A percentile compares a stretch with the other conserved stretches of the same genome.
phyloP scores from a whole-genome alignment of 2,329 filamentous ascomycete species.

The Colletotrichum sp. region DNA sequence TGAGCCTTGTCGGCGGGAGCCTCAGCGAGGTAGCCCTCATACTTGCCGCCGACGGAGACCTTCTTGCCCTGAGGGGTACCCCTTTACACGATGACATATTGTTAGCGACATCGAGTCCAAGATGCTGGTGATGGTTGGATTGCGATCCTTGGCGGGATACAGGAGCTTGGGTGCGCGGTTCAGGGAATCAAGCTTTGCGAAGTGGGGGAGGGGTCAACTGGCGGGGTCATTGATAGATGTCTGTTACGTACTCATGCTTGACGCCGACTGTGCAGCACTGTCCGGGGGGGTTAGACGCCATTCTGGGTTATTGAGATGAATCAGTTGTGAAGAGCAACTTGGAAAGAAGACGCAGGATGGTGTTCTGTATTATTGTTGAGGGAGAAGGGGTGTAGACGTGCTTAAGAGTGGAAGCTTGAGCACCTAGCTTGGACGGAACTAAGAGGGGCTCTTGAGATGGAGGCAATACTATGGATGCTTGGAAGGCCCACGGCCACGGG shows the following conservation, averaged over 20 bases:
- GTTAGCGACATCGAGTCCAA: not conserved
- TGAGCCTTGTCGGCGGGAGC: conserved; percentile 44
- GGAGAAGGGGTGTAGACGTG: not conserved
- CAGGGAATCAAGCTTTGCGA: not conserved
- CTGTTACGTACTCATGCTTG: conserved; percentile 54
- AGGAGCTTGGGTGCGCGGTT: not conserved
- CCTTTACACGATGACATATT: conserved; percentile 31
- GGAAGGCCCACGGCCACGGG: not conserved
- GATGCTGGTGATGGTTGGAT: not conserved
- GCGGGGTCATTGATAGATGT: not conserved
- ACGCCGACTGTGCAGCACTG: conserved; percentile 58
- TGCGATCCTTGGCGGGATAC: not conserved
- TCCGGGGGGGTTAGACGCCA: conserved; percentile 60
- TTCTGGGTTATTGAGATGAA: conserved; percentile 28
- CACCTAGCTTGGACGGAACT: not conserved
- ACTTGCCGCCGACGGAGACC: conserved; percentile 48
- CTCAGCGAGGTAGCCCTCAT: conserved; percentile 57
- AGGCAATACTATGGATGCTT: not conserved
- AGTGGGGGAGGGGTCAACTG: conserved; percentile 12
- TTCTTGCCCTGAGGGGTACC: conserved; percentile 52
- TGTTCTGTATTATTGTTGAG: not conserved
- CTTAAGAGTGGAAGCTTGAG: conserved; percentile 6
- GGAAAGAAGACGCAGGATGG: not conserved
- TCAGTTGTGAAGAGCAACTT: not conserved
- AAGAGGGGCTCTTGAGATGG: not conserved